Conservation (phyloP, 2,329 filamentous ascomycete species). For the Tothia fuscella region DNA sequence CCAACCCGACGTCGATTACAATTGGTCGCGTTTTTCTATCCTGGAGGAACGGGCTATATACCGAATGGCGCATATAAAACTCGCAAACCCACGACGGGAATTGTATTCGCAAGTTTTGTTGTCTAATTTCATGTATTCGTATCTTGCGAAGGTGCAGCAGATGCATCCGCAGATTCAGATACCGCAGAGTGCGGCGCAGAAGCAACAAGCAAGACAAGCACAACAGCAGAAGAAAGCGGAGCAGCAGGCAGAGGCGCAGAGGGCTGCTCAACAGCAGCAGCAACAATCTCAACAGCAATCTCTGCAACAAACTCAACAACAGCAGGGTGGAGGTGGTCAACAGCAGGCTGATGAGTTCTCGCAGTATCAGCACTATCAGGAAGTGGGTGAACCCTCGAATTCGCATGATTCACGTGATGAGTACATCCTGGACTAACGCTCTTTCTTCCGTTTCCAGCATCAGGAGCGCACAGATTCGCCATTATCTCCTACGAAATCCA, state of each 20-base stretch:
- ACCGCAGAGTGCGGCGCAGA: conserved; percentile 65
- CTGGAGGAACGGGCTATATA: conserved; percentile 95
- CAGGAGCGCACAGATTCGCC: too few relatives aligned
- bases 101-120: conserved; percentile 89
- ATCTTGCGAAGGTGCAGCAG: conserved; percentile 94
- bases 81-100: conserved; percentile 89
- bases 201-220: conserved; percentile 42
- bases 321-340: conserved; percentile 9
- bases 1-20: conserved; percentile 83
- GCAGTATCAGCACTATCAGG: conserved; percentile 7
- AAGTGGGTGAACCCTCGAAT: conserved; percentile 6
- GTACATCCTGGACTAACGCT: too few relatives aligned
- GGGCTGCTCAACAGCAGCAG: conserved; percentile 16
- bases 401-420: too few relatives aligned
- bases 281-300: not conserved
- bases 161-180: conserved; percentile 96
- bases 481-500: too few relatives aligned
- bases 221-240: conserved; percentile 22
- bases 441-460: too few relatives aligned
- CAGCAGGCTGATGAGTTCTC: not conserved
- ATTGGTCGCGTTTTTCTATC: conserved; percentile 91
- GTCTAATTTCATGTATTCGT: conserved; percentile 99
- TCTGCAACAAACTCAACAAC: too few relatives aligned
- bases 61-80: conserved; percentile 95
- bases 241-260: conserved; percentile 17